phyloP scores from a whole-genome alignment of 1,284 basidiomycete species.

The Cutaneotrichosporon sp. region DNA sequence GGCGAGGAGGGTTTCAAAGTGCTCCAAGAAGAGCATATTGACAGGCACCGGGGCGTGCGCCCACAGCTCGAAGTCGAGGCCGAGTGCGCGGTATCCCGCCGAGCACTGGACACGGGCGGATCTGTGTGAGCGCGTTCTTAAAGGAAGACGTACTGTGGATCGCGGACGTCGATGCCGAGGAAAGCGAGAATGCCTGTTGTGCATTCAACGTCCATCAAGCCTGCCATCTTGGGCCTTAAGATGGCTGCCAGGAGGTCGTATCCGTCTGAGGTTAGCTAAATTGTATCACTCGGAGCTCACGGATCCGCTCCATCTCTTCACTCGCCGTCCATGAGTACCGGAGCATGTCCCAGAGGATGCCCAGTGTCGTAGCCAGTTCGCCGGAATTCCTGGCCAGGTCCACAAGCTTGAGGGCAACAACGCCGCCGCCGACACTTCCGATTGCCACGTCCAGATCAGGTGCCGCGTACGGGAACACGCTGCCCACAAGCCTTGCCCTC shows the following conservation, averaged over 20 bases:
- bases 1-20: constrained; percentile 69
- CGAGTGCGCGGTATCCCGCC: constrained; percentile 73
- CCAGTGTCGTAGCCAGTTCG: constrained; percentile 66
- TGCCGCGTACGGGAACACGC: constrained; percentile 60
- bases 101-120: constrained; percentile 75
- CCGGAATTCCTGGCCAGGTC: constrained; percentile 70
- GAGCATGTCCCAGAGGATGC: constrained; percentile 69
- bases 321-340: constrained; percentile 84
- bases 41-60: constrained; percentile 63
- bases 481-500: constrained; percentile 52
- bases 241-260: constrained; percentile 80
- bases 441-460: constrained; percentile 68
- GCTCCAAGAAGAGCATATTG: constrained; percentile 66
- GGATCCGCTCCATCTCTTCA: constrained; percentile 80
- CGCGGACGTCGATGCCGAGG: constrained; percentile 72
- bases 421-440: constrained; percentile 78
- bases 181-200: constrained; percentile 77
- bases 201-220: constrained; percentile 68
- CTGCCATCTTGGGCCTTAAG: constrained; percentile 62
- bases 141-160: constrained; percentile 60
- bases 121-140: constrained; percentile 51
- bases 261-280: constrained; percentile 56
- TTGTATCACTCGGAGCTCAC: constrained; percentile 50
- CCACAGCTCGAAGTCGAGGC: constrained; percentile 90
- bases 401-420: constrained; percentile 68